Evolutionary conservation across 352 stramenopile genomes (phyloP), one percentile per base, ranked within the genome.

Genomic region (Globisporangium polare): DNA sequence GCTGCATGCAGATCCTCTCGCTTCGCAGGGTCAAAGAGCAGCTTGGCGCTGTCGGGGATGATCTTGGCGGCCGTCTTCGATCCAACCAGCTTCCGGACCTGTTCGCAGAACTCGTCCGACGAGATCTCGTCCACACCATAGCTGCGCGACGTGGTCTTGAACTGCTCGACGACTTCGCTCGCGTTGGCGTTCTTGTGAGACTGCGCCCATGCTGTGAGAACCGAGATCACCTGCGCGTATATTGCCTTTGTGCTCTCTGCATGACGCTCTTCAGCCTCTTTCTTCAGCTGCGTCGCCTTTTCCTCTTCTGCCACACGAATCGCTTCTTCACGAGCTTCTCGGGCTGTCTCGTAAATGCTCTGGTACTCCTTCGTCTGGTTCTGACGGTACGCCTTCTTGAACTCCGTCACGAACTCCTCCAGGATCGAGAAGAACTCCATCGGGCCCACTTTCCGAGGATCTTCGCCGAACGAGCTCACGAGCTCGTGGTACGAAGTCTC

Each of bases 321-420:
- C 0, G 69, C 67, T 63, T 83, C 76, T 53, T 77, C 74, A 33
- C 80, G 74, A 13, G 76, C 78, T 24, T 78, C 69, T 17, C 69
- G 69, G 13, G 80, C 80, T 43, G 70, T 74, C n/a, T 92, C 81
- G 29, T 89, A 95, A 45, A 93, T 91, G 2, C 75, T 53, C 54
- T 90, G 77, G 53, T 86, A 91, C 62, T 95, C 86, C 65, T 95
- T 95, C 5, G 83, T 92, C 53, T 95, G 86, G 43, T 95, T 95
- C 64, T 92, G 81, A 31, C 86, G 83, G 47, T 92, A 95, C 0
- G 86, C 86, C 60, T 95, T 95, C 69, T 95, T 95, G 62, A 95
- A 92, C 52, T 93, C 86, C 1, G 69, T 86, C 41, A 91, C 78
- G 58, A 95, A 95, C 55, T 94, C 83, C 51, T 94, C 80, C 46